phyloP scores from a whole-genome alignment of 192 early-diverging fungal species.

The Backusella tarrabulga region DNA sequence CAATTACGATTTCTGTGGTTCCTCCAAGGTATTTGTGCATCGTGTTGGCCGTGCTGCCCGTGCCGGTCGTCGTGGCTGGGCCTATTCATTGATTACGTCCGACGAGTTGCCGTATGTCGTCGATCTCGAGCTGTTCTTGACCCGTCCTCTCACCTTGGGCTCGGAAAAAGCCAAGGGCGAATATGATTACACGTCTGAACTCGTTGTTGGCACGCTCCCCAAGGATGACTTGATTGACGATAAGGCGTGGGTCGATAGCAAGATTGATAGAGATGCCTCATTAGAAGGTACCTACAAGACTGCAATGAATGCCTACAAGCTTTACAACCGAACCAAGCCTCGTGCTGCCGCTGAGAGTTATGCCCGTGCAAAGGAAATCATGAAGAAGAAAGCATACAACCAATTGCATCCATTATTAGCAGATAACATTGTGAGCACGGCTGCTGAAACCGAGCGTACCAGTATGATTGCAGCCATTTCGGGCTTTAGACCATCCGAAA shows the following conservation, averaged over 20 bases:
- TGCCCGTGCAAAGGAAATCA: slow-evolving; percentile 82
- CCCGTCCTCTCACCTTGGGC: slow-evolving; percentile 60
- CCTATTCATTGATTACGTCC: slow-evolving; percentile 80
- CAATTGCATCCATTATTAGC: slow-evolving; percentile 80
- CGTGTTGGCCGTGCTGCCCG: slow-evolving; percentile 95
- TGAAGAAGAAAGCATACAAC: slow-evolving; percentile 49
- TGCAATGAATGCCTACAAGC: slow-evolving; percentile 81
- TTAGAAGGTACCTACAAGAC: slow-evolving; percentile 64
- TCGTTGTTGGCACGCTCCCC: slow-evolving; percentile 81
- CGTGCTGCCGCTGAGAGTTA: slow-evolving; percentile 84
- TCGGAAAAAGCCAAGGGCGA: slow-evolving; percentile 16
- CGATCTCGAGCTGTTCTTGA: slow-evolving; percentile 91
- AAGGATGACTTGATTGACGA: slow-evolving; percentile 64
- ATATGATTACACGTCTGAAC: slow-evolving; percentile 73
- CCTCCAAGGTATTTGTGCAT: slow-evolving; percentile 95
- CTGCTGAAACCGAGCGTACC: slow-evolving; percentile 58
- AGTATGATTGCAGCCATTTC: slow-evolving; percentile 73
- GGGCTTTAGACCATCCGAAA: slow-evolving; percentile 85
- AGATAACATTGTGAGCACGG: slow-evolving; percentile 4
- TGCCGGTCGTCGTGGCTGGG: slow-evolving; percentile 92
- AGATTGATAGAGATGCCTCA: slow-evolving; percentile 58
- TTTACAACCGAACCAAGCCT: slow-evolving; percentile 82
- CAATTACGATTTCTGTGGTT: slow-evolving; percentile 94
- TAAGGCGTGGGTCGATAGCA: slow-evolving; percentile 69
- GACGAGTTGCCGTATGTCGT: slow-evolving; percentile 94